These are phyloP conservation scores for Filosporella fistucella DNA, from an alignment of 495 filamentous ascomycete genomes.

Conservation along the genomic window DNA sequence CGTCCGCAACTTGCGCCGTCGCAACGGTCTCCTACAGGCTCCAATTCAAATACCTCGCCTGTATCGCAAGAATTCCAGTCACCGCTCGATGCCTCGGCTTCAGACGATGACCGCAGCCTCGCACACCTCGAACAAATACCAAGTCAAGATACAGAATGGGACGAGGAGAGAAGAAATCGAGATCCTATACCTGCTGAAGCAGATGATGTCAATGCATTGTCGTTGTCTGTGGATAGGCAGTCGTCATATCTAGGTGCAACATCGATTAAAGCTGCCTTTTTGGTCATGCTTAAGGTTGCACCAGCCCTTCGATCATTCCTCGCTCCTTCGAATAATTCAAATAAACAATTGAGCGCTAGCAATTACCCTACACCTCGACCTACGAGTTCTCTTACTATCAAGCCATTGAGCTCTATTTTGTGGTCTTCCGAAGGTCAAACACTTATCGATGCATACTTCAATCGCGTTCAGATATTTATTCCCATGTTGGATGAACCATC, in stretches of 20 bases:
- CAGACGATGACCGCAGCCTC: slow-evolving; percentile 42
- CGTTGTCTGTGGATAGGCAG: slow-evolving; percentile 64
- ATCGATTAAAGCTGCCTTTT: slow-evolving; percentile 74
- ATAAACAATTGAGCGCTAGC: slow-evolving; percentile 39
- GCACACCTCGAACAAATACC: slow-evolving; percentile 50
- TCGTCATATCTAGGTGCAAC: slow-evolving; percentile 80
- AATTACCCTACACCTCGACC: slow-evolving; percentile 39
- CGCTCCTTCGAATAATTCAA: slow-evolving; percentile 34
- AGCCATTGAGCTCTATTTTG: slow-evolving; percentile 47
- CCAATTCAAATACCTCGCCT: slow-evolving; percentile 18
- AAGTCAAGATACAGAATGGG: slow-evolving; percentile 49
- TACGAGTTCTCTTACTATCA: slow-evolving; percentile 22
- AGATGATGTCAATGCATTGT: slow-evolving; percentile 78
- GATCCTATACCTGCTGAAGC: slow-evolving; percentile 64
- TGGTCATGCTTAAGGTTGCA: slow-evolving; percentile 75
- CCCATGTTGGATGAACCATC: slow-evolving; percentile 74
- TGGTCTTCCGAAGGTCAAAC: slow-evolving; percentile 58
- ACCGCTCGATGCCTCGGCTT: slow-evolving; percentile 35
- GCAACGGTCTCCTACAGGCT: slow-evolving; percentile 18
- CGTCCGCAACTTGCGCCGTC: slow-evolving; percentile 30
- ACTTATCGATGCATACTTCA: slow-evolving; percentile 74
- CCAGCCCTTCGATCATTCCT: slow-evolving; percentile 59
- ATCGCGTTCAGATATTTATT: slow-evolving; percentile 67
- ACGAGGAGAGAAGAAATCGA: slow-evolving; percentile 47
- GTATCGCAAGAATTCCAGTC: slow-evolving; percentile 26